phyloP scores from a whole-genome alignment of 257 asterid genomes.

The Solanum virginianum region DNA sequence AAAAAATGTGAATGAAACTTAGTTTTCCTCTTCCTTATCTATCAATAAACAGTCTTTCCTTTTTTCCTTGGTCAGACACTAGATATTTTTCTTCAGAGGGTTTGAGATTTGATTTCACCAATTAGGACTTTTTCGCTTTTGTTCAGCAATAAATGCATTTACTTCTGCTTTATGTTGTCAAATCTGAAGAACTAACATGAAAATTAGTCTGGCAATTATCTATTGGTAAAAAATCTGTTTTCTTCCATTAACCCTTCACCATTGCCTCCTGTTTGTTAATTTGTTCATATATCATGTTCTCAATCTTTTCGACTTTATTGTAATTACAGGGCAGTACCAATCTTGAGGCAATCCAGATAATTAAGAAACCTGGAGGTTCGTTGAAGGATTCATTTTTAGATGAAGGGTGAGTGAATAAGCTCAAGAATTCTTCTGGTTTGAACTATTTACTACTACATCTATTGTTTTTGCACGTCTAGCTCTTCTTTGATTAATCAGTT shows the following conservation, averaged over 20 bases:
- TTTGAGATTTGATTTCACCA: not conserved
- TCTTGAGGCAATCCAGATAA: slow-evolving; percentile 84
- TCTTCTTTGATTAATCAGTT: not conserved
- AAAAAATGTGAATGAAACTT: not conserved
- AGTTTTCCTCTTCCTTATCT: not conserved
- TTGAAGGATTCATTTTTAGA: slow-evolving; percentile 80
- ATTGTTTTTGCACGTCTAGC: not conserved
- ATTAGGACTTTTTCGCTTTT: not conserved
- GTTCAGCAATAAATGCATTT: not conserved
- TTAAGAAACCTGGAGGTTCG: slow-evolving; percentile 90
- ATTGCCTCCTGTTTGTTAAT: not conserved
- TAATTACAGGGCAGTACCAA: slow-evolving; percentile 78
- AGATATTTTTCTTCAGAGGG: not conserved
- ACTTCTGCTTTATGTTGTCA: not conserved
- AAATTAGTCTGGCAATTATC: not conserved
- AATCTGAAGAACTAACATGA: not conserved
- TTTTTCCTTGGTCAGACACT: not conserved
- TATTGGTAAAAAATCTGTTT: not conserved
- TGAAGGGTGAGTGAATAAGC: slow-evolving; percentile 46
- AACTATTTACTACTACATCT: not conserved
- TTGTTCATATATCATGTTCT: not conserved
- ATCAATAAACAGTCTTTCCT: not conserved
- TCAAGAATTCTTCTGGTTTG: not conserved
- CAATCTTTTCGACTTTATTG: not conserved
- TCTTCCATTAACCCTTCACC: not conserved